Conservation (phyloP, 2,329 filamentous ascomycete species). For the Apiospora kogelbergensis region DNA sequence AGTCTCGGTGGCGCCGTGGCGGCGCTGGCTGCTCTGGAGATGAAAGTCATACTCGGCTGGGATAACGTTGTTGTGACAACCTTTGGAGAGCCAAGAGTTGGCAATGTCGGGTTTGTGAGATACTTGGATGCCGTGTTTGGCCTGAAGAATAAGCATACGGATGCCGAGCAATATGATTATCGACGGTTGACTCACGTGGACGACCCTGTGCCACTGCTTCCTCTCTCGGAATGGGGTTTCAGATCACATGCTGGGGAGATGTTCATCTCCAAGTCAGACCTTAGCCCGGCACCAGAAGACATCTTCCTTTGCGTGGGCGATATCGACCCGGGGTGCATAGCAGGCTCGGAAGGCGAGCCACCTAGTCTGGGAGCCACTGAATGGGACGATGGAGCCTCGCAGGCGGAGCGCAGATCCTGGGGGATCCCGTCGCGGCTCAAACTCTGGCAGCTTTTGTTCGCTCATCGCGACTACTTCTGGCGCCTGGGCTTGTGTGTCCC, state of each 20-base stretch:
- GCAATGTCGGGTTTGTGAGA: constrained; percentile 55
- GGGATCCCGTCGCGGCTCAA: constrained; percentile 63
- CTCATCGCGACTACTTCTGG: constrained; percentile 97
- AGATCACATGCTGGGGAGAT: constrained; percentile 83
- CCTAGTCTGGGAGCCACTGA: neutral
- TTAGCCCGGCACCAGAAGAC: constrained; percentile 69
- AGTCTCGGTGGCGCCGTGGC: constrained; percentile 92
- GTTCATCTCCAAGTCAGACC: constrained; percentile 70
- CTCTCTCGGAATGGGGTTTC: constrained; percentile 86
- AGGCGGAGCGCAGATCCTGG: constrained; percentile 46
- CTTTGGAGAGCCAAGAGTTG: constrained; percentile 80
- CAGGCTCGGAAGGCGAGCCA: constrained; percentile 49
- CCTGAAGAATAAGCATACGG: constrained; percentile 31
- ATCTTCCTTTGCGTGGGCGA: constrained; percentile 71
- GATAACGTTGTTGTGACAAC: constrained; percentile 76
- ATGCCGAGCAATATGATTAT: constrained; percentile 48
- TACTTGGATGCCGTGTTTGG: constrained; percentile 57
- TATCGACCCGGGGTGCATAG: constrained; percentile 70
- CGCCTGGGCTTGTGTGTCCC: constrained; percentile 86
- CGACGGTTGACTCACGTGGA: constrained; percentile 81
- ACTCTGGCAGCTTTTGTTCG: constrained; percentile 91
- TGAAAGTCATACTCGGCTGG: constrained; percentile 72
- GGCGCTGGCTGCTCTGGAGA: constrained; percentile 80
- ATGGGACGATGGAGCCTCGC: neutral
- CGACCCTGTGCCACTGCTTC: constrained; percentile 87